Evolutionary conservation across 768 basidiomycete species (phyloP).

Genomic region (Tubosaeta brunneosetosa): DNA sequence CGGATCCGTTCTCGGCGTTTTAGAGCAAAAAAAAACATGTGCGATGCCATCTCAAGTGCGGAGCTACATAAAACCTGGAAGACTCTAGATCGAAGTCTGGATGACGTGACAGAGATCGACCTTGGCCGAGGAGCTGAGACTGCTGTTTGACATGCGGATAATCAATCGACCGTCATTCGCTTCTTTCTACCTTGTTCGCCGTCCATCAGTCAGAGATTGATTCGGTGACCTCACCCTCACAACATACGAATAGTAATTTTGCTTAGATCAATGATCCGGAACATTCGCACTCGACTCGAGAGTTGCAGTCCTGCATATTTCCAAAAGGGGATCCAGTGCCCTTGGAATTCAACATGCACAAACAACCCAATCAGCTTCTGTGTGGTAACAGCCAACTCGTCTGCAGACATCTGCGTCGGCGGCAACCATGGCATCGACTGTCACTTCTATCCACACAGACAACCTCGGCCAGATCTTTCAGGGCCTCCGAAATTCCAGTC

Average conservation of each 20-base stretch:
- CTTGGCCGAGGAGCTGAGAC: constrained; percentile 13
- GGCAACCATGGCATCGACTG: constrained; percentile 56
- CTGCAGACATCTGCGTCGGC: constrained; percentile 10
- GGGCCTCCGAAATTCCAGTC: constrained; percentile 57
- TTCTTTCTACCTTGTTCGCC: constrained; percentile 14
- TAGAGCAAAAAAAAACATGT: constrained; percentile 12
- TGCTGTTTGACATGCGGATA: constrained; percentile 3
- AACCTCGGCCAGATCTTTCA: constrained; percentile 64
- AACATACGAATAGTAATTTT: too few relatives aligned
- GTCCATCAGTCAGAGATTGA: constrained; percentile 56
- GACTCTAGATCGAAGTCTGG: neutral
- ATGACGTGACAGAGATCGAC: constrained; percentile 7
- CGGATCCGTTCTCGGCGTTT: constrained; percentile 2
- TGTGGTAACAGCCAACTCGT: constrained; percentile 4
- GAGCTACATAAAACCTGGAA: neutral
- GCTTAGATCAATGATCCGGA: too few relatives aligned
- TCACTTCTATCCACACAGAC: constrained; percentile 54
- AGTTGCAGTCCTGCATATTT: neutral
- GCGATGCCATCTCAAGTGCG: constrained; percentile 3
- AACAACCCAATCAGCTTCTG: constrained; percentile 21
- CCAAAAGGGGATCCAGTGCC: constrained; percentile 10
- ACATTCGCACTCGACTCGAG: too few relatives aligned
- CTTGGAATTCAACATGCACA: constrained; percentile 27
- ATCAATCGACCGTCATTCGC: constrained; percentile 18
- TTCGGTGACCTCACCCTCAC: constrained; percentile 64